These are phyloP conservation scores for Euphorbia schlechtendalii DNA, from an alignment of 441 rosid species.

Conservation along the genomic window DNA sequence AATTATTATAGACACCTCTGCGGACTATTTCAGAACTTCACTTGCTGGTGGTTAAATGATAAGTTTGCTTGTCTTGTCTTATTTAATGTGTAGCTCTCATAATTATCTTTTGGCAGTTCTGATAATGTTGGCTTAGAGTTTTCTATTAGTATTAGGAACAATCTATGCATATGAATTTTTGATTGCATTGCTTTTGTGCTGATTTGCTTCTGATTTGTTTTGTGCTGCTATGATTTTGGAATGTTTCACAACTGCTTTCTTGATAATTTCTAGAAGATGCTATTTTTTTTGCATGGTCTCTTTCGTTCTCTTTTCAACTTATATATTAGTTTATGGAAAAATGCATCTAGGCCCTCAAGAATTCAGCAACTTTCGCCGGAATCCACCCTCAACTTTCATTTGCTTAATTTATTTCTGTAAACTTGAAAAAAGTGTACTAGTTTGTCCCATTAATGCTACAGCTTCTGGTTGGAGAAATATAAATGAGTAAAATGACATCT, in stretches of 20 bases:
- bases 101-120: not conserved
- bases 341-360: too few species aligned
- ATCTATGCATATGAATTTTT: not conserved
- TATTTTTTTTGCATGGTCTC: not conserved
- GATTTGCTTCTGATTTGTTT: not conserved
- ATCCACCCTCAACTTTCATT: too few species aligned
- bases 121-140: not conserved
- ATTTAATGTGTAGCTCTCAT: not conserved
- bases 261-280: not conserved
- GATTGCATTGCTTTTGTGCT: not conserved
- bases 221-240: not conserved
- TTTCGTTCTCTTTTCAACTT: not conserved
- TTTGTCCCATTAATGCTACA: too few species aligned
- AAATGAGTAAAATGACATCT: too few species aligned
- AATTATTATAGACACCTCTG: too few species aligned
- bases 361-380: too few species aligned
- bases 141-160: not conserved
- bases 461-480: too few species aligned
- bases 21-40: too few species aligned
- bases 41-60: not conserved
- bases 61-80: not conserved
- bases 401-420: too few species aligned
- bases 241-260: not conserved
- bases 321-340: too few species aligned
- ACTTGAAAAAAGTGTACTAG: too few species aligned